Base-by-base conservation (phyloP, 305 asterid genomes). In the Ruellia speciosa region DNA sequence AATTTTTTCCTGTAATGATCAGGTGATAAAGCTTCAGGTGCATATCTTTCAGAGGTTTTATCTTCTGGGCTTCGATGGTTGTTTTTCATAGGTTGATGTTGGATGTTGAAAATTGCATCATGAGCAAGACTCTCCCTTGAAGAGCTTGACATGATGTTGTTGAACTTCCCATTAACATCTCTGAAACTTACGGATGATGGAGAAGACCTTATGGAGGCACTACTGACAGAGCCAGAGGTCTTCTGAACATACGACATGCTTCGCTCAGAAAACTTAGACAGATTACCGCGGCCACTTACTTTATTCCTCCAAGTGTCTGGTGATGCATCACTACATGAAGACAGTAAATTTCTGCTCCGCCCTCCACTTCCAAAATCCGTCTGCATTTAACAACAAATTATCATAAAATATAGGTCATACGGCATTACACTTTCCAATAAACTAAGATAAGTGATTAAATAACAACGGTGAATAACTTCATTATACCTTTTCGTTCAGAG, bases 211-310 rank as follows among this genome's bases (percentile, higher is more conserved):
- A 72, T 56, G 16, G 69, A 53, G 39, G 84, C 80, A 6, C 70
- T 24, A n/a, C 28, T 37, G 12, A 37, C 56, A 37, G 79, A 62
- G 12, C 2, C 56, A 37, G 79, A 62, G 69, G 68, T 83, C 72
- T 77, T 73, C 66, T 58, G 75, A 59, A 69, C 74, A 40, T 71
- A 73, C 7, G 86, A 66, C 90, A 79, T 71, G 77, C 85, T 83
- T 66, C 88, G 73, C 59, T 72, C 86, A 0, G 79, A 54, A 39
- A 77, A 66, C 59, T 75, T 83, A 59, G 86, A 63, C 8, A 54
- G 56, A 2, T 78, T 59, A 47, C 66, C 75, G 11, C 66, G 66
- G 59, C 64, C 74, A 52, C 72, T 72, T 66, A 60, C 71, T 60
- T 66, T 37, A 10, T 10, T 69, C 61, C 70, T 63, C 69, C 74